Conservation (phyloP, 2,329 filamentous ascomycete genomes). For the Blastomyces parvus region DNA sequence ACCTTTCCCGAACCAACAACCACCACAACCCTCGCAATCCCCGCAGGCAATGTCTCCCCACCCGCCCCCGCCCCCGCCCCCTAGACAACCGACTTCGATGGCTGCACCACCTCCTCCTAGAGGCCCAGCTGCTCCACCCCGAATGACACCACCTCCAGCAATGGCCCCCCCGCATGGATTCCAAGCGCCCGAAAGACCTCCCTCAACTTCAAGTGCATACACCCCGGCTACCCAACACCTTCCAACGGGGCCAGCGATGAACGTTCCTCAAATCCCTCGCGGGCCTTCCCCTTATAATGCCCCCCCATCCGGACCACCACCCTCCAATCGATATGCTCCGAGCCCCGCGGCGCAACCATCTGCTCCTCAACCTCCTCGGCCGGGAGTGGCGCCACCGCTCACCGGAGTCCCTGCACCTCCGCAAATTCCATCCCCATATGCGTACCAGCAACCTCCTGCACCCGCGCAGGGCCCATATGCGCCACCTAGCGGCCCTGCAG, state of each 20-base stretch:
- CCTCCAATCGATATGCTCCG: constrained; percentile 66
- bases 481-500: constrained; percentile 32
- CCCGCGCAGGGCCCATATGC: constrained; percentile 34
- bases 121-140: constrained; percentile 41
- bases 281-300: constrained; percentile 80
- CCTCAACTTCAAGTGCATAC: constrained; percentile 54
- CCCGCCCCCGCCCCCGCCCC: constrained; percentile 45
- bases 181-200: constrained; percentile 42
- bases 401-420: constrained; percentile 29
- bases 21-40: constrained; percentile 31
- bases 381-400: constrained; percentile 43
- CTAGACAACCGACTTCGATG: constrained; percentile 43
- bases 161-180: constrained; percentile 44
- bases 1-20: constrained; percentile 65
- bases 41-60: constrained; percentile 36
- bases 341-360: constrained; percentile 49
- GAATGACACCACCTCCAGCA: constrained; percentile 63
- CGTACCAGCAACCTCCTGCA: constrained; percentile 31
- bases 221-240: constrained; percentile 47
- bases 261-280: constrained; percentile 52
- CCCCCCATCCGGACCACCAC: constrained; percentile 60
- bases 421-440: constrained; percentile 49
- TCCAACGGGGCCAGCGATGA: constrained; percentile 28
- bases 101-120: constrained; percentile 36
- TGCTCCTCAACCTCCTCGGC: constrained; percentile 36